These are phyloP conservation scores for Aspergillus floridensis DNA, from an alignment of 2,329 filamentous ascomycete species.

Conservation along the genomic window DNA sequence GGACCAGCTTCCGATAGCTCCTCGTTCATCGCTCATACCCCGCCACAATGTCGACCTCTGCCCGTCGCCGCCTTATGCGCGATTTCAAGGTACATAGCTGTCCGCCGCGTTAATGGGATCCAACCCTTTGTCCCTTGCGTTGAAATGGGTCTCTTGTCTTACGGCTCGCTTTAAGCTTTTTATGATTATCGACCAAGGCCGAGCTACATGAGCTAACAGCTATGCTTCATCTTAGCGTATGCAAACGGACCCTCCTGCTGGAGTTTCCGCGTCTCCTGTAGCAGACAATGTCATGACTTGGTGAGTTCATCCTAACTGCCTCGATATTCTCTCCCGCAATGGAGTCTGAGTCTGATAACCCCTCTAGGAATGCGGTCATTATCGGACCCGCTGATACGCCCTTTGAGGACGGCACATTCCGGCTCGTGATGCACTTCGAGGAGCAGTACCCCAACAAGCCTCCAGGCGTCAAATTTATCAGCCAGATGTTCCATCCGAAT, in stretches of 20 bases:
- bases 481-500: constrained; percentile 98
- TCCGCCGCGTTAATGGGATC: neutral
- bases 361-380: constrained; percentile 88
- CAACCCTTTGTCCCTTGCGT: neutral
- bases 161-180: neutral
- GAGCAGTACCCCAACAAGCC: constrained; percentile 99
- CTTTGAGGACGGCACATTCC: constrained; percentile 96
- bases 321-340: neutral
- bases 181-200: neutral
- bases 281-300: constrained; percentile 54
- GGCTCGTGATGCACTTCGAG: constrained; percentile 98
- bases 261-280: constrained; percentile 92
- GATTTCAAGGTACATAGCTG: constrained; percentile 82
- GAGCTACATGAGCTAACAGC: constrained; percentile 10
- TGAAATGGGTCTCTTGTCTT: neutral
- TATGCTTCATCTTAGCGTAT: constrained; percentile 66
- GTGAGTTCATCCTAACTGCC: constrained; percentile 19
- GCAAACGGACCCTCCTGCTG: constrained; percentile 97
- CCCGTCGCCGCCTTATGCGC: constrained; percentile 93
- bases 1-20: constrained; percentile 10
- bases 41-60: constrained; percentile 78
- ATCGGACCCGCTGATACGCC: constrained; percentile 96
- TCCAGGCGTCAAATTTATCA: constrained; percentile 96
- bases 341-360: neutral
- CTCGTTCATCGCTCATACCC: constrained; percentile 23